These are phyloP conservation scores for Lodderomyces elongisporus DNA, from an alignment of 1,139 yeast species.

Conservation along the genomic window DNA sequence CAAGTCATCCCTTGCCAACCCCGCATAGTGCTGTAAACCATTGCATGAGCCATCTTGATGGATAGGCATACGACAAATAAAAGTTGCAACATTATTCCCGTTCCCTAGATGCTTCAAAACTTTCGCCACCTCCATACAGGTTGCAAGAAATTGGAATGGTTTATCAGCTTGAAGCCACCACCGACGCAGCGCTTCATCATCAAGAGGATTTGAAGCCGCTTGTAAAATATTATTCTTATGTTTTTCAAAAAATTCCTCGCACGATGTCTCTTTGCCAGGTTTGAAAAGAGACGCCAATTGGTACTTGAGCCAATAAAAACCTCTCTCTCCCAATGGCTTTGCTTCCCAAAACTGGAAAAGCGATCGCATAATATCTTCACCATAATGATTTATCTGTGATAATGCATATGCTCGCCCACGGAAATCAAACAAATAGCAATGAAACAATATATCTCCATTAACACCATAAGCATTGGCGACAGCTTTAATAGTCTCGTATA, in stretches of 20 bases:
- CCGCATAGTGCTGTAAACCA: conserved; percentile 47
- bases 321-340: conserved; percentile 30
- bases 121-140: conserved; percentile 30
- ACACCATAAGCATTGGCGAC: conserved; percentile 24
- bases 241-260: conserved; percentile 24
- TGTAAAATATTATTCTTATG: conserved; percentile 20
- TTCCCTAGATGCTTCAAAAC: conserved; percentile 18
- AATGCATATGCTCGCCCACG: conserved; percentile 41
- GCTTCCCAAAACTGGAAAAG: conserved; percentile 38
- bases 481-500: conserved; percentile 18
- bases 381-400: conserved; percentile 34
- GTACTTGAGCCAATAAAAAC: conserved; percentile 38
- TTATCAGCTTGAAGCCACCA: conserved; percentile 41
- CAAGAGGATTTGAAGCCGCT: conserved; percentile 27
- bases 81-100: conserved; percentile 16
- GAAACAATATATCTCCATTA: conserved; percentile 35
- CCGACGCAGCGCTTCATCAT: not conserved
- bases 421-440: conserved; percentile 39
- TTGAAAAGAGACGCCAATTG: conserved; percentile 39
- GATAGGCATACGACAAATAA: conserved; percentile 32
- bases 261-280: conserved; percentile 20
- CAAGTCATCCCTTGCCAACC: conserved; percentile 30
- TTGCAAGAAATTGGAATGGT: conserved; percentile 39
- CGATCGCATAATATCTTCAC: conserved; percentile 32
- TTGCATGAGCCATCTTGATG: conserved; percentile 48